Conservation (phyloP, 352 stramenopile genomes). For the Phytopythium aichiense region DNA sequence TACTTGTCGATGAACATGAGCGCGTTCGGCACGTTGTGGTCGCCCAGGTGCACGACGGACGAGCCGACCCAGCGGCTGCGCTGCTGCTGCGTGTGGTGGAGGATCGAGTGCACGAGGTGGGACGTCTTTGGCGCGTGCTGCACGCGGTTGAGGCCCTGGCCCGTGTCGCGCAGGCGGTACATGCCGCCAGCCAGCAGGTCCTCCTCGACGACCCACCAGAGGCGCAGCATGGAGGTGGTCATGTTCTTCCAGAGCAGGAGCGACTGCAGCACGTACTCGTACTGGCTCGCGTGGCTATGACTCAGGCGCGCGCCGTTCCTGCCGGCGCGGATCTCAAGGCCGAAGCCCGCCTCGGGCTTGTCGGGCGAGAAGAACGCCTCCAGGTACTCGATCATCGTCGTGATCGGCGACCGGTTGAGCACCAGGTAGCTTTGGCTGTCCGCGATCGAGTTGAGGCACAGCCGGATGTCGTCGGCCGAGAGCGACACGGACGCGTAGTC, state of each 20-base stretch:
- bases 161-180: conserved; percentile 90
- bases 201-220: conserved; percentile 94
- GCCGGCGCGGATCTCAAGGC: conserved; percentile 76
- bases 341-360: conserved; percentile 72
- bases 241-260: conserved; percentile 92
- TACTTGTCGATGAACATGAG: conserved; percentile 99
- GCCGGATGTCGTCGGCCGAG: conserved; percentile 49
- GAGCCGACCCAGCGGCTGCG: conserved; percentile 89
- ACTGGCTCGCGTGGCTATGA: conserved; percentile 94
- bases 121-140: conserved; percentile 87
- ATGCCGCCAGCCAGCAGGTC: conserved; percentile 47
- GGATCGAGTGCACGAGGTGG: conserved; percentile 93
- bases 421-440: conserved; percentile 94
- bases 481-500: conserved; percentile 46
- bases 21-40: conserved; percentile 98
- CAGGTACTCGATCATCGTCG: conserved; percentile 61
- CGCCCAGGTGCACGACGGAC: conserved; percentile 95
- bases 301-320: conserved; percentile 92
- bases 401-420: conserved; percentile 89
- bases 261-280: conserved; percentile 95
- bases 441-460: conserved; percentile 94
- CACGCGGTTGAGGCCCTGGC: conserved; percentile 93
- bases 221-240: conserved; percentile 95
- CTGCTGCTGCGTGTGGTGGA: conserved; percentile 73
- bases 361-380: conserved; percentile 52